phyloP scores from a whole-genome alignment of 805 yeast genomes.

The Ogataea ramenticola region DNA sequence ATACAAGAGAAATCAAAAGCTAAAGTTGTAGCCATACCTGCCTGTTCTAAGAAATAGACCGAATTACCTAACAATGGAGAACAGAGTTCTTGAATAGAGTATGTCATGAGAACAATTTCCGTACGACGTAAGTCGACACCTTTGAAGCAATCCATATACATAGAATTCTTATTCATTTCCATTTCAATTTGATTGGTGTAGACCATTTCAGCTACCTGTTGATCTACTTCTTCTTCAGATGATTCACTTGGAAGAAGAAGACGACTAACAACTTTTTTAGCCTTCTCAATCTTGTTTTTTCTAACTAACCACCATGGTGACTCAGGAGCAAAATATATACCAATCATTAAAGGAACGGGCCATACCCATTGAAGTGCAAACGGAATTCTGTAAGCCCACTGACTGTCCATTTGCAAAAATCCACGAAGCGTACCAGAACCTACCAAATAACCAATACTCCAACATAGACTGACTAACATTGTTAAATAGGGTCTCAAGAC shows the following conservation, averaged over 20 bases:
- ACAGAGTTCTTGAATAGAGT: slow-evolving; percentile 49
- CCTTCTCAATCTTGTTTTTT: slow-evolving; percentile 33
- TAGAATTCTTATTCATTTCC: slow-evolving; percentile 4
- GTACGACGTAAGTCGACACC: slow-evolving; percentile 44
- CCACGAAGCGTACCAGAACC: slow-evolving; percentile 41
- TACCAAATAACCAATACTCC: slow-evolving; percentile 52
- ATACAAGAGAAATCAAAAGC: slow-evolving; percentile 21
- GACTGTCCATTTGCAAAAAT: slow-evolving; percentile 1
- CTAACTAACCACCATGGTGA: slow-evolving; percentile 52
- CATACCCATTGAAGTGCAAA: slow-evolving; percentile 57
- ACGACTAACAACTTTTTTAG: slow-evolving; percentile 31
- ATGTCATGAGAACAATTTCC: slow-evolving; percentile 42
- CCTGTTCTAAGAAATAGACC: slow-evolving; percentile 30
- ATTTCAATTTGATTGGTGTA: slow-evolving; percentile 11
- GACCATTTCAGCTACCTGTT: slow-evolving; percentile 7
- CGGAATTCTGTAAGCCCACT: slow-evolving; percentile 44
- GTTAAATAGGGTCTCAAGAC: slow-evolving; percentile 43
- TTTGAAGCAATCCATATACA: slow-evolving; percentile 37
- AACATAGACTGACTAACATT: slow-evolving; percentile 42
- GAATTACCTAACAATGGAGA: slow-evolving; percentile 58
- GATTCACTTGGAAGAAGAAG: slow-evolving; percentile 11
- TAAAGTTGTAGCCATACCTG: slow-evolving; percentile 10
- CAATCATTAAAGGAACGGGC: slow-evolving; percentile 41
- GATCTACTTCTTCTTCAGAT: slow-evolving; percentile 2
- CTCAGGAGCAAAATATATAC: slow-evolving; percentile 43